A percentile compares a stretch with the other conserved stretches of the same genome.
phyloP scores from a whole-genome alignment of 176 grass and related monocot genomes.

The Melocanna baccifera region DNA sequence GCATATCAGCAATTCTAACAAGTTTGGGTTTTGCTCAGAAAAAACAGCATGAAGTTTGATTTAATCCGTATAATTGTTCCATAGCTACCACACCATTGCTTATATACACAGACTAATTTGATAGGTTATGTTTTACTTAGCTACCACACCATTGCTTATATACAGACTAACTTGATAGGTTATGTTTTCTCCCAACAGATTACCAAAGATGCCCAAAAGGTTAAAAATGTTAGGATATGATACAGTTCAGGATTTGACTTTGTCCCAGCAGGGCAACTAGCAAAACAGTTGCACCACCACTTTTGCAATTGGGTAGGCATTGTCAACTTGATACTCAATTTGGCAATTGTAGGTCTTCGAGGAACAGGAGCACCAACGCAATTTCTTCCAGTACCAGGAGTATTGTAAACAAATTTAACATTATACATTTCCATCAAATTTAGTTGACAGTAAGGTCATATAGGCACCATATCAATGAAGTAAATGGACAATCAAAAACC shows the following conservation, averaged over 20 bases:
- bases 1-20: not conserved
- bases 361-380: not conserved
- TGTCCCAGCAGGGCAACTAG: constrained; percentile 14
- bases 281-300: constrained; percentile 28
- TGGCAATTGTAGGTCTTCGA: constrained; percentile 21
- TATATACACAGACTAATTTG: not conserved
- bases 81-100: not conserved
- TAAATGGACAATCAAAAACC: constrained; percentile 5
- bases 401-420: constrained; percentile 1
- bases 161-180: not conserved
- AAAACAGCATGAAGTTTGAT: not conserved
- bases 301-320: not conserved
- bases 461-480: not conserved
- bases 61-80: not conserved
- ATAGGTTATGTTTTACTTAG: not conserved
- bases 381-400: constrained; percentile 1
- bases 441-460: constrained; percentile 5
- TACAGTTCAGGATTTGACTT: not conserved
- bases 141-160: not conserved
- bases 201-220: not conserved
- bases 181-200: constrained; percentile 13
- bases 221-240: not conserved
- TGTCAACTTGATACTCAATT: constrained; percentile 5
- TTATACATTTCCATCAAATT: constrained; percentile 18
- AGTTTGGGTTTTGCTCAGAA: not conserved